Evolutionary conservation across 2,329 filamentous ascomycete species (phyloP).

Genomic region (Phyllosticta citribraziliensis): DNA sequence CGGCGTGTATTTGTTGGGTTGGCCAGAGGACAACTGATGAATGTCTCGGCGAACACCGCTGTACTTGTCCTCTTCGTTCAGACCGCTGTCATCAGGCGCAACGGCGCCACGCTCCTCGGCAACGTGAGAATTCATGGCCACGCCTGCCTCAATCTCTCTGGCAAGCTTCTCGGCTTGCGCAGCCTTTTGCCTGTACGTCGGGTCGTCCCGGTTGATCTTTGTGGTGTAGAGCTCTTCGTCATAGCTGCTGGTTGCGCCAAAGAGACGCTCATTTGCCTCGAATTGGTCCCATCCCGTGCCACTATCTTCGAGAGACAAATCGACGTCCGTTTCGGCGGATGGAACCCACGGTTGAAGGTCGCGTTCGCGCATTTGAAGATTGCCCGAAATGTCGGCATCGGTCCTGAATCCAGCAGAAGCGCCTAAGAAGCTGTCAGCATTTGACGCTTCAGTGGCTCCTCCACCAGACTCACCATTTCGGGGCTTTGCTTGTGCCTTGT

Average conservation of each 20-base stretch:
- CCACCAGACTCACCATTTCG: conserved; percentile 46
- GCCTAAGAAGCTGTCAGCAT: conserved; percentile 38
- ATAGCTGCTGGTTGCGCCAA: conserved; percentile 82
- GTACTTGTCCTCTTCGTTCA: conserved; percentile 94
- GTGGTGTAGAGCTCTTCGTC: conserved; percentile 95
- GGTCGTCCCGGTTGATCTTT: conserved; percentile 72
- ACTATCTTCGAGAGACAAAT: conserved; percentile 60
- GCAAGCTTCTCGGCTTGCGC: conserved; percentile 79
- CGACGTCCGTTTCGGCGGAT: conserved; percentile 48
- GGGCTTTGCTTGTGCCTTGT: conserved; percentile 40
- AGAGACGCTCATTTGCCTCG: conserved; percentile 74
- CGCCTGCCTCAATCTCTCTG: conserved; percentile 75
- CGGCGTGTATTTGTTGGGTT: conserved; percentile 73
- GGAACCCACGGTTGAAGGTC: conserved; percentile 75
- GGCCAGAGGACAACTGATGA: conserved; percentile 52
- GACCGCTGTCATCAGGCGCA: conserved; percentile 53
- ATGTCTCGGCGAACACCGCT: conserved; percentile 77
- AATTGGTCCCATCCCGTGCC: conserved; percentile 78
- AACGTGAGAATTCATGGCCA: conserved; percentile 68
- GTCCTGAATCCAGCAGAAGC: conserved; percentile 66
- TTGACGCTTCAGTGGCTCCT: neutral
- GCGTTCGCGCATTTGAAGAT: conserved; percentile 59
- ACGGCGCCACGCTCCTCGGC: conserved; percentile 77
- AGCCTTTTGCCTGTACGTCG: conserved; percentile 67
- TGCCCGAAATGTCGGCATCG: conserved; percentile 77